phyloP scores from a whole-genome alignment of 805 yeast species.

The Yamadazyma scolyti region DNA sequence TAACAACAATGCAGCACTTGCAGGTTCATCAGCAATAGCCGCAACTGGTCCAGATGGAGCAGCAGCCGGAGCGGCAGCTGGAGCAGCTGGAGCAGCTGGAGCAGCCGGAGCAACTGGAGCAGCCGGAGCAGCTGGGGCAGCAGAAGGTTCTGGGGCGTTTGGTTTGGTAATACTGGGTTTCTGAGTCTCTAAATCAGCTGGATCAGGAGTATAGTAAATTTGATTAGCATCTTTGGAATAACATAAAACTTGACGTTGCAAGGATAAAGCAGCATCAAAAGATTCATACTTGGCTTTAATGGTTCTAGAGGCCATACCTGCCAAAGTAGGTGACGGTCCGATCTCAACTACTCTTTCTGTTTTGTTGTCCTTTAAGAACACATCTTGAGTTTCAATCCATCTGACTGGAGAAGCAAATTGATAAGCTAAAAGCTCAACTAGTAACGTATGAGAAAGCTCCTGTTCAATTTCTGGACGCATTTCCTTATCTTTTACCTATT shows the following conservation, averaged over 20 bases:
- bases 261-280: constrained; percentile 93
- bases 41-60: constrained; percentile 79
- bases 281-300: constrained; percentile 93
- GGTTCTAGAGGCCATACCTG: constrained; percentile 98
- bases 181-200: constrained; percentile 43
- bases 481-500: no score
- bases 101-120: constrained; percentile 52
- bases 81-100: constrained; percentile 56
- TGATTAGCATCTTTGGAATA: constrained; percentile 95
- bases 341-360: constrained; percentile 97
- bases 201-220: constrained; percentile 90
- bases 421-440: constrained; percentile 95
- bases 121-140: constrained; percentile 51
- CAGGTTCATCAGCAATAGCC: constrained; percentile 85
- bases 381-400: constrained; percentile 99
- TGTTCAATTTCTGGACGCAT: constrained; percentile 97
- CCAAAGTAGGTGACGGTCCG: constrained; percentile 98
- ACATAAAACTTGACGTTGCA: constrained; percentile 90
- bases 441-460: constrained; percentile 89
- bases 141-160: constrained; percentile 26
- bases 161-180: constrained; percentile 13
- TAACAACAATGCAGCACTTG: constrained; percentile 73
- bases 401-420: constrained; percentile 99
- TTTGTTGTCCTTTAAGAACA: constrained; percentile 86
- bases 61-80: constrained; percentile 58